Percentiles rank a stretch among this genome's conserved stretches.
phyloP scores from a whole-genome alignment of 78 protist genomes.

The Dictyostelium brefeldianum region DNA sequence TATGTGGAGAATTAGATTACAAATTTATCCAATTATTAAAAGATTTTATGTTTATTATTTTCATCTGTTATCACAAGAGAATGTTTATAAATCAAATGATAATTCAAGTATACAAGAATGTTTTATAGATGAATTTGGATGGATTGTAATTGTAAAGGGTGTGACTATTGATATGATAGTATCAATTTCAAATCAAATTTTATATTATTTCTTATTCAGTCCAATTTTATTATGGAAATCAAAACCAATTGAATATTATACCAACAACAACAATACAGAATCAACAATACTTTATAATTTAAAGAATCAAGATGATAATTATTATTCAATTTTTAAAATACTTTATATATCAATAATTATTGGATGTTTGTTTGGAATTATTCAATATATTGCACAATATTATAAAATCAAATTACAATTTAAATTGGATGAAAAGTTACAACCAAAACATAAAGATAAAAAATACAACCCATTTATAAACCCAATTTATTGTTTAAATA shows the following conservation, averaged over 20 bases:
- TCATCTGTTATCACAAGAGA: not conserved
- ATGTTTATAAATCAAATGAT: not conserved
- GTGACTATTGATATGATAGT: conserved; percentile 3
- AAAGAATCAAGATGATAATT: conserved; percentile 3
- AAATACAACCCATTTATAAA: not conserved
- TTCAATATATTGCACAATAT: conserved; percentile 13
- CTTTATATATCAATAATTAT: not conserved
- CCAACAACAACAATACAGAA: not conserved
- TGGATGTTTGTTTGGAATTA: not conserved
- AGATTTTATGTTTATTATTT: conserved; percentile 33
- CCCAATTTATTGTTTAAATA: conserved; percentile 25
- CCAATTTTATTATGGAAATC: conserved; percentile 37
- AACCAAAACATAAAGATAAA: not conserved
- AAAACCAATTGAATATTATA: conserved; percentile 14
- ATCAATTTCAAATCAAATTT: not conserved
- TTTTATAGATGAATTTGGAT: conserved; percentile 78
- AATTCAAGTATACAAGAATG: conserved; percentile 40
- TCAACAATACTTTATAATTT: not conserved
- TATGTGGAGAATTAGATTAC: conserved; percentile 54
- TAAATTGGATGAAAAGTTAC: conserved; percentile 12
- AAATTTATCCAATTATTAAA: conserved; percentile 43
- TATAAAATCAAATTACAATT: conserved; percentile 26
- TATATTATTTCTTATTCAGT: not conserved
- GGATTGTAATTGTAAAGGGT: conserved; percentile 53
- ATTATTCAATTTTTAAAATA: not conserved